Evolutionary conservation across 805 yeast genomes (phyloP).

Genomic region (Kregervanrija fluxuum): DNA sequence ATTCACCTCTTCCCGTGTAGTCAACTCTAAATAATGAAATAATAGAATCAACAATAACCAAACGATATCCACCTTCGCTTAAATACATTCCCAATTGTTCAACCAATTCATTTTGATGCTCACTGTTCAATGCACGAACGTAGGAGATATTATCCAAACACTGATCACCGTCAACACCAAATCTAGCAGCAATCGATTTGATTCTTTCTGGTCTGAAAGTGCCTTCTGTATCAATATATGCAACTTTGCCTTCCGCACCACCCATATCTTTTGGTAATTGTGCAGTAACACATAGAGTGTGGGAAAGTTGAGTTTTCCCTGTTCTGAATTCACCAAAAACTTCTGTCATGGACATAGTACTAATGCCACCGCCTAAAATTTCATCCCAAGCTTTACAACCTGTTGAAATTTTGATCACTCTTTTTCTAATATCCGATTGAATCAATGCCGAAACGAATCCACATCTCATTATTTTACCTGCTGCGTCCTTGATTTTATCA

Average conservation of each 20-base stretch:
- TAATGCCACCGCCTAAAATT: conserved; percentile 67
- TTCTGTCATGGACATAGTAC: conserved; percentile 72
- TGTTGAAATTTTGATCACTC: conserved; percentile 59
- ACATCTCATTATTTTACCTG: conserved; percentile 52
- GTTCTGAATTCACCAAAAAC: conserved; percentile 78
- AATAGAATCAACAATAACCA: conserved; percentile 62
- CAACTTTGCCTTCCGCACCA: conserved; percentile 77
- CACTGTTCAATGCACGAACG: conserved; percentile 59
- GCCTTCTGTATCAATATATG: conserved; percentile 76
- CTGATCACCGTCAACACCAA: conserved; percentile 60
- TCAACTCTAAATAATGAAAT: conserved; percentile 78
- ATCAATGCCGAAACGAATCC: conserved; percentile 72
- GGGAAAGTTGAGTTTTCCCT: conserved; percentile 78
- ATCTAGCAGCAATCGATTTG: conserved; percentile 58
- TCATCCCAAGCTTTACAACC: conserved; percentile 67
- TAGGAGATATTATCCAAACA: conserved; percentile 65
- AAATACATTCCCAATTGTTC: conserved; percentile 61
- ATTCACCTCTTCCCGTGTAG: conserved; percentile 71
- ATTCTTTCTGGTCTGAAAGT: conserved; percentile 71
- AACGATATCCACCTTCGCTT: conserved; percentile 57
- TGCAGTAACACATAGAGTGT: conserved; percentile 69
- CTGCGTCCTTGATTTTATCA: conserved; percentile 68
- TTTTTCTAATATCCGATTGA: conserved; percentile 57
- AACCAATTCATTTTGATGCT: conserved; percentile 68
- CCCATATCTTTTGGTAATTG: conserved; percentile 67